phyloP scores from a whole-genome alignment of 2,329 filamentous ascomycete species.

The Calonectria leucothoes region DNA sequence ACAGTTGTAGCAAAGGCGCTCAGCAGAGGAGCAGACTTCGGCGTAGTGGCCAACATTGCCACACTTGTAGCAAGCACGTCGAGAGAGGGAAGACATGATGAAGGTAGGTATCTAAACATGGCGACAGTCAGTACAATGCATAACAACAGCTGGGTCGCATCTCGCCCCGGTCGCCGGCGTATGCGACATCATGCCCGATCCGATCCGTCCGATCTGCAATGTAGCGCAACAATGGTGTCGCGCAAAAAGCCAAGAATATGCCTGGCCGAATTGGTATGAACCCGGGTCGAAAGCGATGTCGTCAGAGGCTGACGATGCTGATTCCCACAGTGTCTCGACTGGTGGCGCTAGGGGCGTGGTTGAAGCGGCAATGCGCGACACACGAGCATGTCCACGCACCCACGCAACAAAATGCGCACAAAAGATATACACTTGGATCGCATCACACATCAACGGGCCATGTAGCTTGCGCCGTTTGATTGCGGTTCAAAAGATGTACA shows the following conservation, averaged over 20 bases:
- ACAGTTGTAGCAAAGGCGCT: slow-evolving; percentile 99
- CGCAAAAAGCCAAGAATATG: background rate
- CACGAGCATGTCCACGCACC: background rate
- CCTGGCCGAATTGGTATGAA: background rate
- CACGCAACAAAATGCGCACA: background rate
- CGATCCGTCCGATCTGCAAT: background rate
- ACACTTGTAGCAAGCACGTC: slow-evolving; percentile 86
- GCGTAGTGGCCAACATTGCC: slow-evolving; percentile 84
- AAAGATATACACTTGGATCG: background rate
- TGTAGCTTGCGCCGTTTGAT: too few species aligned
- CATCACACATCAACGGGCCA: background rate
- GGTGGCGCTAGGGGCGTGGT: background rate
- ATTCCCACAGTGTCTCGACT: background rate
- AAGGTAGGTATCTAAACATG: slow-evolving; percentile 32
- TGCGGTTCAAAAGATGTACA: background rate
- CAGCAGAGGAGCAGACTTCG: slow-evolving; percentile 97
- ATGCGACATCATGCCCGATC: background rate
- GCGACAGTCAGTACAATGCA: slow-evolving; percentile 22
- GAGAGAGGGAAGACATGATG: slow-evolving; percentile 82
- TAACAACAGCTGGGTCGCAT: background rate
- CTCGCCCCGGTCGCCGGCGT: background rate
- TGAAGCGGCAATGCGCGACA: slow-evolving; percentile 4
- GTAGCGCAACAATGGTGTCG: background rate
- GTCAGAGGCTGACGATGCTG: background rate
- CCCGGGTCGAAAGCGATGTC: background rate